Percentiles rank a stretch among this genome's conserved stretches.
Conservation (phyloP, 2,329 filamentous ascomycete genomes). For the Periconia macrospinosa region DNA sequence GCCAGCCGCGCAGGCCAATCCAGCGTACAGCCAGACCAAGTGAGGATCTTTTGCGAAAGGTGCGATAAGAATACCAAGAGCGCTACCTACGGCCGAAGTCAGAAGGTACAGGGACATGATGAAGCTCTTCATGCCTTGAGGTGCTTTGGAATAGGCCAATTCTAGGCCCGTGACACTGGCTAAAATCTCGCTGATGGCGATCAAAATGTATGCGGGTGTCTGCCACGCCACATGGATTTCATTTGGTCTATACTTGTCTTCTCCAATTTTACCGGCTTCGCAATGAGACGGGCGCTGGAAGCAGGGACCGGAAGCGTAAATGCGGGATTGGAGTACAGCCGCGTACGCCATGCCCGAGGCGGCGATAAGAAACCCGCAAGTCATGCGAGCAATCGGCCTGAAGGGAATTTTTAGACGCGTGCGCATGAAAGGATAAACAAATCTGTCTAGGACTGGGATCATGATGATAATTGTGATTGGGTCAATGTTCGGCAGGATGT, state of each 20-base stretch:
- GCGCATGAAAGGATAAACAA: constrained; percentile 51
- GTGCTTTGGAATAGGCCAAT: constrained; percentile 52
- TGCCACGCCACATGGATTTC: constrained; percentile 50
- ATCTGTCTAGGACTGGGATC: constrained; percentile 49
- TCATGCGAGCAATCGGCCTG: constrained; percentile 56
- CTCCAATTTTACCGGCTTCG: constrained; percentile 32
- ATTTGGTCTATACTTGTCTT: constrained; percentile 42
- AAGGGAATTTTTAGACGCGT: constrained; percentile 44
- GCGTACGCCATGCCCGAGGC: constrained; percentile 59
- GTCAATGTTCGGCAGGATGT: constrained; percentile 53
- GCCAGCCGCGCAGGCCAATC: constrained; percentile 55
- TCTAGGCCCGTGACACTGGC: constrained; percentile 53
- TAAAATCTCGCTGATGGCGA: constrained; percentile 51
- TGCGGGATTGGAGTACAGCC: constrained; percentile 59
- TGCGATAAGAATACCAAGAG: constrained; percentile 63
- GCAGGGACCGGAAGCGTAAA: constrained; percentile 58
- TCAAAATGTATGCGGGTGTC: constrained; percentile 49
- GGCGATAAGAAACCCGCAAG: constrained; percentile 57
- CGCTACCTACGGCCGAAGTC: constrained; percentile 61
- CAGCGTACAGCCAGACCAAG: constrained; percentile 68
- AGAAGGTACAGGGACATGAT: constrained; percentile 62
- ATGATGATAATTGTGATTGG: constrained; percentile 51
- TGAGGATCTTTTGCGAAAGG: constrained; percentile 65
- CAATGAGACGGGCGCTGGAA: constrained; percentile 49
- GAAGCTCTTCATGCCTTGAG: constrained; percentile 51